These are phyloP conservation scores for Fusarium sp. DNA, from an alignment of 2,329 filamentous ascomycete genomes.

Conservation along the genomic window DNA sequence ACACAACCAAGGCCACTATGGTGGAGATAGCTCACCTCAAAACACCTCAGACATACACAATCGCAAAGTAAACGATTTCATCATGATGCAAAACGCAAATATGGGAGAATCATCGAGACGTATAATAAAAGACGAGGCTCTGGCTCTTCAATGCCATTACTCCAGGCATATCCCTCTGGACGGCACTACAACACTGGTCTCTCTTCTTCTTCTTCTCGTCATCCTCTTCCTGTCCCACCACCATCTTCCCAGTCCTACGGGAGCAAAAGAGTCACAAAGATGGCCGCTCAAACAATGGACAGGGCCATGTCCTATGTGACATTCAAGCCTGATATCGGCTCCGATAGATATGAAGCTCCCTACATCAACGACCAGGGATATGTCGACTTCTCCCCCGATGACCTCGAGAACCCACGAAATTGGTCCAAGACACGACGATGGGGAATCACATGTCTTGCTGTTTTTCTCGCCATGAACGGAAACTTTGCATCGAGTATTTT, in stretches of 20 bases:
- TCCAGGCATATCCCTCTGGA: neutral
- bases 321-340: constrained; percentile 8
- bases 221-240: neutral
- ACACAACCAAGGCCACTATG: neutral
- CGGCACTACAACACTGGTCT: neutral
- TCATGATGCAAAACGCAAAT: constrained; percentile 1
- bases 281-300: neutral
- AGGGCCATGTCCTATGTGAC: constrained; percentile 7
- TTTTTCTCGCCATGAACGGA: constrained; percentile 65
- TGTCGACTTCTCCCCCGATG: constrained; percentile 62
- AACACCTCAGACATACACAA: neutral
- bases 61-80: constrained; percentile 4
- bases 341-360: constrained; percentile 45
- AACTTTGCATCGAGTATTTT: constrained; percentile 60
- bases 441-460: constrained; percentile 56
- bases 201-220: neutral
- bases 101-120: neutral
- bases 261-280: neutral
- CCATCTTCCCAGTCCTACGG: neutral
- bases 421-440: constrained; percentile 57
- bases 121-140: constrained; percentile 10
- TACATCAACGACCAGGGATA: constrained; percentile 63
- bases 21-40: constrained; percentile 9
- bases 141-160: neutral
- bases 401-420: constrained; percentile 64